Percentiles rank a stretch among this genome's conserved stretches.
Conservation (phyloP, 2,329 filamentous ascomycete genomes). For the Fusarium pilosicola region DNA sequence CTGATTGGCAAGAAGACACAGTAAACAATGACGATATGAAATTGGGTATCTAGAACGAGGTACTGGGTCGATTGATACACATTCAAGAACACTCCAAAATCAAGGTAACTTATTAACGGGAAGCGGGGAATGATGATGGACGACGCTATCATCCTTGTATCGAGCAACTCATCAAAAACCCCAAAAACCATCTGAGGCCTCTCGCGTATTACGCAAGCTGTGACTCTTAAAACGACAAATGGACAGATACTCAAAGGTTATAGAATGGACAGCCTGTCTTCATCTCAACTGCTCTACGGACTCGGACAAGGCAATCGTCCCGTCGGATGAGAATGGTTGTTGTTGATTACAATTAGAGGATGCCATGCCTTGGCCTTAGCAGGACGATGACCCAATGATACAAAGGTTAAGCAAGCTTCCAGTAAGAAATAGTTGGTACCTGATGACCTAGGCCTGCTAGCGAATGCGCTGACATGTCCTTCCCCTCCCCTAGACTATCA, state of each 20-base stretch:
- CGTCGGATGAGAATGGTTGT: background rate
- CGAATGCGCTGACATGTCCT: conserved; percentile 1
- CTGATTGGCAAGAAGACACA: conserved; percentile 16
- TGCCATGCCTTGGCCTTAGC: conserved; percentile 9
- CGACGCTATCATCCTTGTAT: conserved; percentile 20
- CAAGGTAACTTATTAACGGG: conserved; percentile 1
- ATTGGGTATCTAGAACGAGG: background rate
- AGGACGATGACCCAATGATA: background rate
- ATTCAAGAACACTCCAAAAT: conserved; percentile 10
- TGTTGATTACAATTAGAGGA: background rate
- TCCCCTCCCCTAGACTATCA: conserved; percentile 1
- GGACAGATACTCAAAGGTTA: background rate
- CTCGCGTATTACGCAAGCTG: conserved; percentile 41
- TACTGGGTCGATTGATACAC: background rate
- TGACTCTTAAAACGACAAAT: conserved; percentile 28
- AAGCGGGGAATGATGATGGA: conserved; percentile 23
- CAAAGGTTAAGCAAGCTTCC: background rate
- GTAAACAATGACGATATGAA: background rate
- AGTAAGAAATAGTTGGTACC: conserved; percentile 7
- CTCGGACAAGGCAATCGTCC: background rate
- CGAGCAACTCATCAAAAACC: conserved; percentile 12
- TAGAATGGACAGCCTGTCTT: conserved; percentile 23
- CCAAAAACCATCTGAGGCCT: conserved; percentile 29
- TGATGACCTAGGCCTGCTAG: conserved; percentile 22
- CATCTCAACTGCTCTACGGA: background rate